phyloP scores from a whole-genome alignment of 306 rosid genomes.

The Oemleria cerasiformis region DNA sequence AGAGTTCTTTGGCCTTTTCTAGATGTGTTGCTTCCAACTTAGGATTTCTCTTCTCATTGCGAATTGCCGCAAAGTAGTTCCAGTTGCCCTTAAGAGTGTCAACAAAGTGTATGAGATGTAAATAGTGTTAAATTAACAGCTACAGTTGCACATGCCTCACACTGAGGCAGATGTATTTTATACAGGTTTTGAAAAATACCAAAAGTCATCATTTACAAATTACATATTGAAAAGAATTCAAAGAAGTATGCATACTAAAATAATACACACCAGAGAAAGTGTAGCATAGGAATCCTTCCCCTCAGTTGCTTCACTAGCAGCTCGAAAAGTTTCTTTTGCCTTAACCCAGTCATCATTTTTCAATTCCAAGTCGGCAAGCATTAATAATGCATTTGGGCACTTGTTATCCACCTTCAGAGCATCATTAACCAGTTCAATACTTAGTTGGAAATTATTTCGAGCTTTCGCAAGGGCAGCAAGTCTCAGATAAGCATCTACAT shows the following conservation, averaged over 20 bases:
- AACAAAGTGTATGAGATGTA: constrained; percentile 27
- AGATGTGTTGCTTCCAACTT: constrained; percentile 98
- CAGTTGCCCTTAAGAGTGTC: constrained; percentile 81
- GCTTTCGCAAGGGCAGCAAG: constrained; percentile 93
- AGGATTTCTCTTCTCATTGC: constrained; percentile 95
- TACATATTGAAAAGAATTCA: constrained; percentile 21
- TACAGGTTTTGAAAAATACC: constrained; percentile 4
- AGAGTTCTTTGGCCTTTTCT: constrained; percentile 96
- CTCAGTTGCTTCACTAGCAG: constrained; percentile 93
- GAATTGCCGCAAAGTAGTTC: constrained; percentile 98
- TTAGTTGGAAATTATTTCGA: constrained; percentile 76
- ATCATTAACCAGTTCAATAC: constrained; percentile 98
- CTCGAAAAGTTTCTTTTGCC: constrained; percentile 96
- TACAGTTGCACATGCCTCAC: constrained; percentile 22
- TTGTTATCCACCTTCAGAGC: constrained; percentile 86
- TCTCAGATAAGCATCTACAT: constrained; percentile 86
- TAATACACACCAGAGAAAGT: constrained; percentile 71
- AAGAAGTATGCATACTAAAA: constrained; percentile 23
- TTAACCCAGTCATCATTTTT: constrained; percentile 98
- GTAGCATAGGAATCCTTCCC: constrained; percentile 94
- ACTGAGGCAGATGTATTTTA: not conserved
- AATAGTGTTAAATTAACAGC: constrained; percentile 11
- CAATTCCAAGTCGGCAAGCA: constrained; percentile 97
- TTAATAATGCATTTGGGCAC: constrained; percentile 88
- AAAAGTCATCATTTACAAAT: not conserved